Conservation (phyloP, 2,329 filamentous ascomycete species). For the Diaporthe citrichinensis region DNA sequence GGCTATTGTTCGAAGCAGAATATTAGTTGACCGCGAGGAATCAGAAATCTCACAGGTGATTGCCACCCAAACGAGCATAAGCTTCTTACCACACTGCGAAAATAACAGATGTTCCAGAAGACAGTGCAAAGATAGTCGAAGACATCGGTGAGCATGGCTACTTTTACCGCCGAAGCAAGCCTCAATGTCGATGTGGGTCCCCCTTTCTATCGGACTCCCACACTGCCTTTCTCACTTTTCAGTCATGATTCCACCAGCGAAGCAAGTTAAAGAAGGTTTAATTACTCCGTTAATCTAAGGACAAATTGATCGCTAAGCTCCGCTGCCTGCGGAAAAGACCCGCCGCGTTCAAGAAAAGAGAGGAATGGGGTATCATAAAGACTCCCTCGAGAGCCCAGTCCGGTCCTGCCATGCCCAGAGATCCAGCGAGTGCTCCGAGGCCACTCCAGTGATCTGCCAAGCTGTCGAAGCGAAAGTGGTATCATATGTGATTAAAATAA, state of each 20-base stretch:
- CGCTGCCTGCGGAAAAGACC: background rate
- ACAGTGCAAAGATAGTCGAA: background rate
- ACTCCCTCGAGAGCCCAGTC: conserved; percentile 24
- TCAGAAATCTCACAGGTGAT: background rate
- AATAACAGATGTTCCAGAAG: background rate
- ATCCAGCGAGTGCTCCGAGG: conserved; percentile 12
- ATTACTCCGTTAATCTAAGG: conserved; percentile 15
- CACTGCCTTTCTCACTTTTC: background rate
- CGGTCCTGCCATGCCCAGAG: conserved; percentile 25
- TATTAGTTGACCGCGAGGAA: no score
- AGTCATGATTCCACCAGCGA: background rate
- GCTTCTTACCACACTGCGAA: accelerated
- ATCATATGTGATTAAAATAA: conserved; percentile 38
- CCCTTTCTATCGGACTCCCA: no score
- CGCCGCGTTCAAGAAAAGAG: conserved; percentile 37
- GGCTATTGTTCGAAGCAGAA: background rate
- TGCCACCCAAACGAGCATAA: background rate
- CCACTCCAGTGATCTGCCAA: background rate
- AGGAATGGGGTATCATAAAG: conserved; percentile 38
- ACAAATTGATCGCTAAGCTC: conserved; percentile 18
- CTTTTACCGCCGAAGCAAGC: no score
- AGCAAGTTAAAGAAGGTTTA: background rate
- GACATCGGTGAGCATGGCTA: no score
- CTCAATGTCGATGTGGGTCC: no score
- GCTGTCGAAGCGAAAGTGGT: conserved; percentile 40